Conservation (phyloP, 2,329 filamentous ascomycete species). For the Aspergillus niger region DNA sequence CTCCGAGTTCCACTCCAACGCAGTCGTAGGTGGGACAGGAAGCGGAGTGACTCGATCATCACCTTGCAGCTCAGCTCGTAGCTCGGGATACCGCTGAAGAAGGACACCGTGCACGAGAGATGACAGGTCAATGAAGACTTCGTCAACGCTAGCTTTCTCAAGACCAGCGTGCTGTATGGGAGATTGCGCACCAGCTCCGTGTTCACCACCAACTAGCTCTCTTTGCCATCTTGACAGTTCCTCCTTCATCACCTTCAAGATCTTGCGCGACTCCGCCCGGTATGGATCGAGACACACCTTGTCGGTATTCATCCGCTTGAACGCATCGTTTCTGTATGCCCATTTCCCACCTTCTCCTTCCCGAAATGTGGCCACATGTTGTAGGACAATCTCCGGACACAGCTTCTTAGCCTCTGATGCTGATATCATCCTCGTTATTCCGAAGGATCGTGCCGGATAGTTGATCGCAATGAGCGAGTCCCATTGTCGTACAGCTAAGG, state of each 20-base stretch:
- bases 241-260: slow-evolving; percentile 76
- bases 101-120: slow-evolving; percentile 77
- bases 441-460: slow-evolving; percentile 81
- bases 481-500: slow-evolving; percentile 94
- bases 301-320: slow-evolving; percentile 76
- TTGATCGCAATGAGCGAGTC: slow-evolving; percentile 95
- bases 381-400: slow-evolving; percentile 79
- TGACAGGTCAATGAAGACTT: slow-evolving; percentile 91
- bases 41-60: slow-evolving; percentile 59
- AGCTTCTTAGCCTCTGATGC: slow-evolving; percentile 80
- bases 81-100: slow-evolving; percentile 73
- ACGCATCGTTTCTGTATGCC: slow-evolving; percentile 84
- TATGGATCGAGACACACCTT: slow-evolving; percentile 96
- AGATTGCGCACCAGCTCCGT: slow-evolving; percentile 9
- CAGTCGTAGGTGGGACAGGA: slow-evolving; percentile 71
- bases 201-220: slow-evolving; percentile 22
- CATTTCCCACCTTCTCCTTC: slow-evolving; percentile 83
- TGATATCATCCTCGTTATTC: slow-evolving; percentile 76
- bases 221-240: slow-evolving; percentile 57
- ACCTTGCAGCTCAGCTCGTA: slow-evolving; percentile 60
- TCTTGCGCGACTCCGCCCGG: slow-evolving; percentile 78
- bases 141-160: slow-evolving; percentile 94
- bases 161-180: slow-evolving; percentile 56
- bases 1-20: slow-evolving; percentile 73
- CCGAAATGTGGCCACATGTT: slow-evolving; percentile 94